Evolutionary conservation across 805 yeast species (phyloP).

Genomic region (Saturnispora mendoncae): DNA sequence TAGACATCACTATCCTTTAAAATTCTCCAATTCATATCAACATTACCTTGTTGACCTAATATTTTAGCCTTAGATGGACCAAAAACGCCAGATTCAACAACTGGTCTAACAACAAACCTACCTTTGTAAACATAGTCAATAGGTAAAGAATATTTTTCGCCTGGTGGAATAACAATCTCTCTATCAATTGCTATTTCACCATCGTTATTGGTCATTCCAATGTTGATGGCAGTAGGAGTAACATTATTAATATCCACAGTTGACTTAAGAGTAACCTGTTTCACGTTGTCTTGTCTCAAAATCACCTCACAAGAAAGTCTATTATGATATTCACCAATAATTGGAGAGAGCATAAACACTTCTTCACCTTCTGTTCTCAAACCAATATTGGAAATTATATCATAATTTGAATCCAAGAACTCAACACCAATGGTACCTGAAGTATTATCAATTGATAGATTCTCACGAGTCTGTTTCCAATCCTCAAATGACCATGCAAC

Average conservation of each 20-base stretch:
- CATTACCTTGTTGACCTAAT: slow-evolving; percentile 13
- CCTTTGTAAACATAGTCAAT: slow-evolving; percentile 56
- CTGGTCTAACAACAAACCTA: slow-evolving; percentile 54
- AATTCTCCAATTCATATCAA: slow-evolving; percentile 52
- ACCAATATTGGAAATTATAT: slow-evolving; percentile 45
- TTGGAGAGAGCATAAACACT: slow-evolving; percentile 56
- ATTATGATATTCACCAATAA: slow-evolving; percentile 44
- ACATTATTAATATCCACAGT: slow-evolving; percentile 62
- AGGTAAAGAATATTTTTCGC: slow-evolving; percentile 60
- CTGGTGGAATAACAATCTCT: slow-evolving; percentile 42
- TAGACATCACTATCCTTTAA: slow-evolving; percentile 42
- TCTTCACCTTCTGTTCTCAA: slow-evolving; percentile 81
- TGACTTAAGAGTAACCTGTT: slow-evolving; percentile 68
- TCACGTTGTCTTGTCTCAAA: slow-evolving; percentile 69
- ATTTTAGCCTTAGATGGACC: slow-evolving; percentile 55
- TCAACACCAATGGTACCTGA: slow-evolving; percentile 57
- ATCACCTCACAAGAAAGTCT: slow-evolving; percentile 65
- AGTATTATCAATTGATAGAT: slow-evolving; percentile 54
- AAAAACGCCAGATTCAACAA: slow-evolving; percentile 39
- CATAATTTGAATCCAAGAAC: slow-evolving; percentile 48
- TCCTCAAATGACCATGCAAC: slow-evolving; percentile 91
- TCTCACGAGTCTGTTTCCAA: slow-evolving; percentile 82
- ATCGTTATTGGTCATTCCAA: slow-evolving; percentile 30
- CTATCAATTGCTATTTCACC: slow-evolving; percentile 25
- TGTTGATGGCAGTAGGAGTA: slow-evolving; percentile 48